Percentiles rank a stretch among this genome's conserved stretches.
Evolutionary conservation across 177 flowering plant genomes (phyloP).

Genomic region (Vitis hybrid): DNA sequence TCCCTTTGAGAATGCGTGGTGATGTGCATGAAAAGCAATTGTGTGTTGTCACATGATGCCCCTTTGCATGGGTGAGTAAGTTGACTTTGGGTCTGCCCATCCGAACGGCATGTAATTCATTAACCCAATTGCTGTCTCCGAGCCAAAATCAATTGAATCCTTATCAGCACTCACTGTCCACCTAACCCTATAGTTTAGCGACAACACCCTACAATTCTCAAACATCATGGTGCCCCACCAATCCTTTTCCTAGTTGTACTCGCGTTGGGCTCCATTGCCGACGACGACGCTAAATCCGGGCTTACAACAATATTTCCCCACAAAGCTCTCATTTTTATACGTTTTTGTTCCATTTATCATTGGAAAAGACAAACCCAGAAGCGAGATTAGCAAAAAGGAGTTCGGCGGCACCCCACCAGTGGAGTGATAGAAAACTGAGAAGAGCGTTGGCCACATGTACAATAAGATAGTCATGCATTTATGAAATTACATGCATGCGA

Average conservation of each 20-base stretch:
- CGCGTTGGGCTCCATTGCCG: slow-evolving; percentile 1
- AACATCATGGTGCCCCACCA: slow-evolving; percentile 56
- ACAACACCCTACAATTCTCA: slow-evolving; percentile 66
- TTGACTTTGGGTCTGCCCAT: slow-evolving; percentile 66
- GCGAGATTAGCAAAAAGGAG: slow-evolving; percentile 63
- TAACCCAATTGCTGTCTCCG: slow-evolving; percentile 65
- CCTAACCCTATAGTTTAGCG: slow-evolving; percentile 59
- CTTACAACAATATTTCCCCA: slow-evolving; percentile 20
- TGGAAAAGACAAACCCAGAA: slow-evolving; percentile 65
- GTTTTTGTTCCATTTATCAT: slow-evolving; percentile 52
- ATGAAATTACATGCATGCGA: too few species aligned
- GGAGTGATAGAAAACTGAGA: too few species aligned
- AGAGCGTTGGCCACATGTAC: too few species aligned
- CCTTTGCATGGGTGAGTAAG: slow-evolving; percentile 51
- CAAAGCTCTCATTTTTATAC: slow-evolving; percentile 59
- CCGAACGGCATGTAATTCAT: slow-evolving; percentile 86
- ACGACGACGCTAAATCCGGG: slow-evolving; percentile 28
- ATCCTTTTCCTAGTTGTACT: background rate
- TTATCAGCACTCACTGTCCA: slow-evolving; percentile 58
- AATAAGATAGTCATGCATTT: too few species aligned
- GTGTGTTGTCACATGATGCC: background rate
- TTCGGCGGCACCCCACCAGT: slow-evolving; percentile 32
- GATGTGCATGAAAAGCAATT: too few species aligned
- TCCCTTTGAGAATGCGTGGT: too few species aligned
- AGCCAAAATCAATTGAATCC: slow-evolving; percentile 63